Evolutionary conservation across 169 alveolate genomes (phyloP), one percentile per base, ranked within the genome.

Genomic region (Eimeria sp.): DNA sequence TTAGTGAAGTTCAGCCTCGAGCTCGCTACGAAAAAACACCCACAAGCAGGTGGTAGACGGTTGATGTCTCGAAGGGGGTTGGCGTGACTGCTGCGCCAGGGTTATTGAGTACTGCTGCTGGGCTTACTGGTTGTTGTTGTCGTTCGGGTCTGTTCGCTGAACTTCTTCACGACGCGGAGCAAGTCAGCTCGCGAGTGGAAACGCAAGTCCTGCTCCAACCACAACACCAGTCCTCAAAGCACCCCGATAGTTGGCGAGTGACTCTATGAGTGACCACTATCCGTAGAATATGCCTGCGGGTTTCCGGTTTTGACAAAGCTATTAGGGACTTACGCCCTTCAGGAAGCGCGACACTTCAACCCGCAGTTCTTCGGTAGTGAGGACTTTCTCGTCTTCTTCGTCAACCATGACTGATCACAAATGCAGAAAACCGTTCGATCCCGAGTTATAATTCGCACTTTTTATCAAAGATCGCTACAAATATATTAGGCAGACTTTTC

Each of bases 261-360:
- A 37, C 27, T 33, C 40, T 6, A 30, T 56, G 18, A n/a, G n/a
- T n/a, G n/a, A n/a, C 8, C 60, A 30, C 74, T 33, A 14, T 6
- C 33, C 27, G 56, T 54, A 14, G 4, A 58, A 14, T 14, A 10
- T 37, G 30, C 23, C 6, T 46, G 40, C 6, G 90, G 33, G 40
- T 40, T 83, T 83, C 13, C 43, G 43, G 71, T 27, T 78, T 78
- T 20, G 10, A 83, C 6, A 56, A 83, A 1, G 56, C 23, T 40
- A 25, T 4, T 10, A 64, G 20, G 25, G 62, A 87, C 93, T 14
- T 58, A 87, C 93, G 16, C 93, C 93, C 66, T 87, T 87, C 60
- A 87, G 52, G 62, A 87, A 87, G 33, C 93, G 93, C 52, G 93
- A 87, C 82, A 87, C 93, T 49, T 87, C 93, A n/a, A 87, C 93